Evolutionary conservation across 75 land plant genomes (phyloP).

Genomic region (Larix kaempferi): DNA sequence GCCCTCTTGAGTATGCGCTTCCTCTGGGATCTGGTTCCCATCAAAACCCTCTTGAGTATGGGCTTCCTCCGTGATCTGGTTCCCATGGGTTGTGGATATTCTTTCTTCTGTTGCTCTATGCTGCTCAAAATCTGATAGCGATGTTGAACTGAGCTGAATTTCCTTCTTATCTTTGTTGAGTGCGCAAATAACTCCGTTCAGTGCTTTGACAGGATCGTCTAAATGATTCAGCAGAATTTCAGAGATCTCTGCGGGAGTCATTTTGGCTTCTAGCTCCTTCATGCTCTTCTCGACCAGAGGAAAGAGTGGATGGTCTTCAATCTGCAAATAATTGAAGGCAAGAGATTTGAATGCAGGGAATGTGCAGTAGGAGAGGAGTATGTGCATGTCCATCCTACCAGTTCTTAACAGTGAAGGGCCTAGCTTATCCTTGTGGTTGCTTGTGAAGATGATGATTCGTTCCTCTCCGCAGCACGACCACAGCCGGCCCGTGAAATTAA

Average conservation of each 20-base stretch:
- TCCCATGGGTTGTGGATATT: too few species aligned
- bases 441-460: constrained; percentile 54
- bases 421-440: constrained; percentile 41
- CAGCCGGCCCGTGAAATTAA: constrained; percentile 48
- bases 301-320: constrained; percentile 31
- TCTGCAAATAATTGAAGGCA: constrained; percentile 27
- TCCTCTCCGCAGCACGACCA: constrained; percentile 49
- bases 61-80: too few species aligned
- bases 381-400: constrained; percentile 62
- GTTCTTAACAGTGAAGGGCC: constrained; percentile 40
- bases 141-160: neutral
- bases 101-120: too few species aligned
- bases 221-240: constrained; percentile 12
- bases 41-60: too few species aligned
- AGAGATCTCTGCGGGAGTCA: constrained; percentile 48
- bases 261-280: constrained; percentile 14
- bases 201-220: neutral
- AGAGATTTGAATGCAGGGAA: constrained; percentile 26
- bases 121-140: too few species aligned
- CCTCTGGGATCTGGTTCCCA: too few species aligned
- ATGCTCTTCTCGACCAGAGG: constrained; percentile 20
- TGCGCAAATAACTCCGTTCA: neutral
- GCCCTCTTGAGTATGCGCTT: too few species aligned
- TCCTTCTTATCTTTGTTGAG: too few species aligned
- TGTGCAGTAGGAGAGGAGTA: constrained; percentile 39